Evolutionary conservation across 352 stramenopile species (phyloP), one percentile per base, ranked within the genome.

Genomic region (Nothophytophthora sp.): DNA sequence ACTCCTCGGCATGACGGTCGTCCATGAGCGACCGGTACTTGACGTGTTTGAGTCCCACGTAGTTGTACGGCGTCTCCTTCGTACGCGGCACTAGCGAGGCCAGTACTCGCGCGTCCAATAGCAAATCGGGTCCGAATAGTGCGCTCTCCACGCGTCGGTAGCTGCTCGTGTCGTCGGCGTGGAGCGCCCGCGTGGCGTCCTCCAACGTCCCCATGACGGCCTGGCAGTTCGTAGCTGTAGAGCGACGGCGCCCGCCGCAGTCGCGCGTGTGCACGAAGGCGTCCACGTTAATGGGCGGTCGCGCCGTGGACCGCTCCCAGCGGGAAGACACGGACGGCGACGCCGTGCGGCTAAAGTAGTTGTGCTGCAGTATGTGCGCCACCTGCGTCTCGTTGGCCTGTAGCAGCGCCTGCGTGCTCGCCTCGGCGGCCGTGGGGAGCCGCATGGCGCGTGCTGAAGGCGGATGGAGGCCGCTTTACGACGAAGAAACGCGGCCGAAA

Each of bases 41-140:
- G 61, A 87, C 74, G 50, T 90, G 79, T 61, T 93, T 93, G 55
- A 90, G 67, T 2, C 76, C 69, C 18, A 93, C 64, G 62, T 85
- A 93, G 35, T 83, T 73, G 57, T 93, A 79, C 19, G 77, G 77
- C 1, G 55, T 74, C 53, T 87, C 67, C 49, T 90, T 87, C 13
- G 82, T 86, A 11, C 82, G 63, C 34, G 69, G 67, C 15, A 81
- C 65, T 22, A 93, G 62, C 32, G 76, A 85, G 50, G 90, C 79
- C 20, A 93, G 61, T n/a, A 92, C 80, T 18, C 79, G 55, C 5
- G 77, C 82, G 49, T 90, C 78, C 22, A 88, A 65, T 9, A 93
- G 61, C 28, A 87, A 36, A 20, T 85, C 71, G 0, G 70, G 60
- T 6, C 74, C 72, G 27, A 82, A 66, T 38, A 90, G 51, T 23